Base-by-base conservation (phyloP, 2,329 filamentous ascomycete species). In the Fusarium anthophilum region DNA sequence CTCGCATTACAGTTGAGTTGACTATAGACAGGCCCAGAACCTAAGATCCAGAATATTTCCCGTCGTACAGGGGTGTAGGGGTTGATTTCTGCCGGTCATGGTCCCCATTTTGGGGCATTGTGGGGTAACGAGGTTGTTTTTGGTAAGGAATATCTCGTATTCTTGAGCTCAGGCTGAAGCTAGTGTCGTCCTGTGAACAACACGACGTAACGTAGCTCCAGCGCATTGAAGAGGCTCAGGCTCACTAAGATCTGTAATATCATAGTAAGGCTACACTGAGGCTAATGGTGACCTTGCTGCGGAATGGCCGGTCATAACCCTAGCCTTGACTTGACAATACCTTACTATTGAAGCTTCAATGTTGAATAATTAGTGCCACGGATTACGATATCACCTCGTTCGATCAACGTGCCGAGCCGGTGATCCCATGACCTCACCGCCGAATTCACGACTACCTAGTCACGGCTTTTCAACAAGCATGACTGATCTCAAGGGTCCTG, bases 341-440 rank as follows among this genome's bases (percentile, higher is more conserved):
- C 9, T 22, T 53, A 26, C 12, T 26, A 5, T 20, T 37, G 24
- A 45, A 59, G 56, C 30, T 7, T 35, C 55, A 57, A 44, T 51
- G 24, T 12, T n/a, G 20, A 28, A 41, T n/a, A 28, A 28, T 22
- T 28, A 26, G 39, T 37, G 14, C 5, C 32, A 38, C 26, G 24
- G 26, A n/a, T 35, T 50, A 32, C 51, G 17, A 17, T 30, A 53
- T 45, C 51, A 35, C n/a, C 51, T 70, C 60, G 67, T 65, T 65
- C 64, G 44, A 60, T 73, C 54, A 59, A 47, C 45, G 20, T 45
- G 45, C 9, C 22, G 45, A 45, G 55, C 39, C 26, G 35, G 54
- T 50, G 55, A 63, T 50, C 67, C 41, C 30, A 76, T 75, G 74
- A 76, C 70, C 62, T 77, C 75, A 72, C 62, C 67, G 64, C 70